These are phyloP conservation scores for Solanum aculeatissimum DNA, from an alignment of 305 asterid species.

Conservation along the genomic window DNA sequence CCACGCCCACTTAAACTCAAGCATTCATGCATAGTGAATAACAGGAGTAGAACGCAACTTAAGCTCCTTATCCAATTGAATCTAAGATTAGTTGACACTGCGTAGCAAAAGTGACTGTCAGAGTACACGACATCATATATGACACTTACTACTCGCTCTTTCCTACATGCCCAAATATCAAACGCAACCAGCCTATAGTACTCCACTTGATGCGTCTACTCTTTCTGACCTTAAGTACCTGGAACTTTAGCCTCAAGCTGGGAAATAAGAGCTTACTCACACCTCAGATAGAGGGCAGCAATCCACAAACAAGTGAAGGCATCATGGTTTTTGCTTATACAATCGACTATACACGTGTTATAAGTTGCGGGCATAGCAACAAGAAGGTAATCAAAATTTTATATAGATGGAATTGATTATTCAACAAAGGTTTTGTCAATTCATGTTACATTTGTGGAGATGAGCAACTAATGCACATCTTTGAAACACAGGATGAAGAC, in stretches of 20 bases:
- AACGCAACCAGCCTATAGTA: neutral
- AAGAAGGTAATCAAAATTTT: neutral
- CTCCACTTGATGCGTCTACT: neutral
- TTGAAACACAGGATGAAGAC: neutral
- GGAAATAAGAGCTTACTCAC: neutral
- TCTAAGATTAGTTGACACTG: neutral
- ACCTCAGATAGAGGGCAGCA: neutral
- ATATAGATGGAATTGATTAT: neutral
- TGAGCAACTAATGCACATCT: neutral
- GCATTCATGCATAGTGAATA: neutral
- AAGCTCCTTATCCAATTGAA: neutral
- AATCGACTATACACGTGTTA: neutral
- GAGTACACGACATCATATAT: neutral
- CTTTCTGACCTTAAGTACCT: neutral
- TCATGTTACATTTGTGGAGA: neutral
- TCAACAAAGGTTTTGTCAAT: neutral
- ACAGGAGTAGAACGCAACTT: neutral
- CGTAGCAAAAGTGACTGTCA: neutral
- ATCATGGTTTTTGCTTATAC: neutral
- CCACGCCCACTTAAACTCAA: neutral
- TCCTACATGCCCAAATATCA: neutral
- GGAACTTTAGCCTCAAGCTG: neutral
- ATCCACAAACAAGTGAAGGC: neutral
- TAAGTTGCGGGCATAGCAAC: neutral
- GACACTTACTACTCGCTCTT: neutral